Conservation (phyloP, 2,329 filamentous ascomycete genomes). For the Ceratocystiopsis brevicomis region DNA sequence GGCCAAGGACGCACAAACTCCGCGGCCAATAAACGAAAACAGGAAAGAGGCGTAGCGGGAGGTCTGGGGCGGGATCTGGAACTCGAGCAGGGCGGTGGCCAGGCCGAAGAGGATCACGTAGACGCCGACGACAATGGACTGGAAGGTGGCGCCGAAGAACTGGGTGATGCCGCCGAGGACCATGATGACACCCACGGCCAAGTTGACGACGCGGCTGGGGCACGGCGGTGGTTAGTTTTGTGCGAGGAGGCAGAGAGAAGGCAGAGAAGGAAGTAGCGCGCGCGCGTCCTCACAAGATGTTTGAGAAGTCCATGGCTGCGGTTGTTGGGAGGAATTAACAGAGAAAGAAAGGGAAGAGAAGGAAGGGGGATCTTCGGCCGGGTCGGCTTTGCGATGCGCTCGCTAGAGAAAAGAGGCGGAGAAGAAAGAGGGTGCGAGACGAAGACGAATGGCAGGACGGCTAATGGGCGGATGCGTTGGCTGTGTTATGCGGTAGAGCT, state of each 20-base stretch:
- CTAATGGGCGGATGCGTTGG: too few species aligned
- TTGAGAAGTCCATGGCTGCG: constrained; percentile 66
- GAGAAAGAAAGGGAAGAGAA: neutral
- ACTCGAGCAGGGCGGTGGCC: constrained; percentile 60
- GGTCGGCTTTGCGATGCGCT: too few species aligned
- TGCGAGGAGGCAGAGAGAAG: constrained; percentile 2
- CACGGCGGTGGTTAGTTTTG: constrained; percentile 2
- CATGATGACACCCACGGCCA: constrained; percentile 74
- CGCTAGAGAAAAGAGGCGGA: neutral
- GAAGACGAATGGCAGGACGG: too few species aligned
- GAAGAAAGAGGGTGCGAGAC: neutral
- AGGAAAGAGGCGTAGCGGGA: constrained; percentile 92
- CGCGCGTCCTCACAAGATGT: constrained; percentile 64
- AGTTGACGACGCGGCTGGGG: constrained; percentile 76
- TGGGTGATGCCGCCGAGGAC: constrained; percentile 63
- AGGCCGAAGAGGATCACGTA: constrained; percentile 88
- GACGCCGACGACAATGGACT: constrained; percentile 57
- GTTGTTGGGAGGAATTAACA: neutral
- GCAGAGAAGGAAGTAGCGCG: neutral
- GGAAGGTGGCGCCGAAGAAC: constrained; percentile 42
- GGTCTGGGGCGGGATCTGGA: constrained; percentile 85
- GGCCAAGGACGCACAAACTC: constrained; percentile 50
- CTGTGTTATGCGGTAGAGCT: too few species aligned
- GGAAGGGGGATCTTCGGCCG: neutral
- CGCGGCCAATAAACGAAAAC: constrained; percentile 91